Percentiles rank a stretch among this genome's conserved stretches.
Evolutionary conservation across 495 filamentous ascomycete genomes (phyloP).

Genomic region (Daldinia caldariorum): DNA sequence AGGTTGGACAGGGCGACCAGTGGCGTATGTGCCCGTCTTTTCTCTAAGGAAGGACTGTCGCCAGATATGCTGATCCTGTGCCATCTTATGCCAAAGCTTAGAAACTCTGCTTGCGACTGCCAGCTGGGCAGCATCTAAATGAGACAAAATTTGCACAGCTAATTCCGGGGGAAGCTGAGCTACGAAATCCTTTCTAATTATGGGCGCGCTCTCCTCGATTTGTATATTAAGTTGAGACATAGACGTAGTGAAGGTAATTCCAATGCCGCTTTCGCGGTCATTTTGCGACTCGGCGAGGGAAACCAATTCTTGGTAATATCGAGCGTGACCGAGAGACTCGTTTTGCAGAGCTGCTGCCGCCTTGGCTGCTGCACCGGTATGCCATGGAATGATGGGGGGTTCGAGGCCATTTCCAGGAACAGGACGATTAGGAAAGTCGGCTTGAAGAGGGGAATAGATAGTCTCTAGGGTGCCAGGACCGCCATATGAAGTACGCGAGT

Average conservation of each 20-base stretch:
- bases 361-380: constrained; percentile 73
- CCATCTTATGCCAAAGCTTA: constrained; percentile 67
- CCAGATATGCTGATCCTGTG: constrained; percentile 77
- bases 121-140: constrained; percentile 74
- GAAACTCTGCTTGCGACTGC: constrained; percentile 70
- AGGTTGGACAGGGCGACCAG: constrained; percentile 54
- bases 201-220: constrained; percentile 36
- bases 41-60: constrained; percentile 76
- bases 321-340: constrained; percentile 53
- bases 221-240: constrained; percentile 54
- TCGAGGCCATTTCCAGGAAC: constrained; percentile 59
- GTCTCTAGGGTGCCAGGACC: constrained; percentile 47
- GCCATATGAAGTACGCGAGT: constrained; percentile 53
- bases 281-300: constrained; percentile 51
- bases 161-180: constrained; percentile 75
- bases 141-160: constrained; percentile 73
- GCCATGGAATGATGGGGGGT: constrained; percentile 63
- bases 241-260: constrained; percentile 70
- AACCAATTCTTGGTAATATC: constrained; percentile 45
- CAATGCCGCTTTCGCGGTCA: constrained; percentile 83
- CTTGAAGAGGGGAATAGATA: constrained; percentile 46
- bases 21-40: constrained; percentile 66
- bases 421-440: constrained; percentile 53
- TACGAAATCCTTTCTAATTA: constrained; percentile 69
- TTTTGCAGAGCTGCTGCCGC: constrained; percentile 75